A percentile compares a stretch with the other conserved stretches of the same genome.
Conservation (phyloP, 352 stramenopile species). For the Globisporangium polare region DNA sequence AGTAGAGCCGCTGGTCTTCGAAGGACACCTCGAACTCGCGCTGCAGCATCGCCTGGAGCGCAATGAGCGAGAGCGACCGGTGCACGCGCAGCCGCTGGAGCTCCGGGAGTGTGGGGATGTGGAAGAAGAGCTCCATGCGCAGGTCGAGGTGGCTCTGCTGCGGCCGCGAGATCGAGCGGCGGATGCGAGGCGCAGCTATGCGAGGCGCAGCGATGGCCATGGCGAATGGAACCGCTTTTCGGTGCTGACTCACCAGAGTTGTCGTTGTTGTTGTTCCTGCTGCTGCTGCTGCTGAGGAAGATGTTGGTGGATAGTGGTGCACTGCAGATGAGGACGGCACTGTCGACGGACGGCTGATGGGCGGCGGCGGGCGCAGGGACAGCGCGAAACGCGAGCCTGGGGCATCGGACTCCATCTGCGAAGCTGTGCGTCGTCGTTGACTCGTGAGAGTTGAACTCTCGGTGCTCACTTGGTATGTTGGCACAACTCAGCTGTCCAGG, state of each 20-base stretch:
- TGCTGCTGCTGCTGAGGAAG: background rate
- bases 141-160: constrained; percentile 22
- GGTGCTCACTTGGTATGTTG: too few relatives aligned
- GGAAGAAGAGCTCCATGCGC: constrained; percentile 51
- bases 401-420: background rate
- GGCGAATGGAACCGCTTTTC: background rate
- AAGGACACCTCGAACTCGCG: constrained; percentile 54
- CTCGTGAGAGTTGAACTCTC: background rate
- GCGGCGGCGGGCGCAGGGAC: background rate
- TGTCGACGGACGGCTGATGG: background rate
- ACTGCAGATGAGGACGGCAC: background rate
- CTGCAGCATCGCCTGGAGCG: constrained; percentile 51
- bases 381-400: background rate
- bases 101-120: constrained; percentile 26
- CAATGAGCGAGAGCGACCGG: constrained; percentile 43
- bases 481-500: too few relatives aligned
- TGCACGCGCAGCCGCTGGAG: constrained; percentile 38
- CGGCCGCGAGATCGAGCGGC: constrained; percentile 20
- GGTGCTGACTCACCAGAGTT: background rate
- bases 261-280: too few relatives aligned
- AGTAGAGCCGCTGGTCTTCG: constrained; percentile 58
- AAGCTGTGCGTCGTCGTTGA: background rate
- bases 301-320: background rate
- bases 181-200: background rate
- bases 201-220: background rate